A percentile compares a stretch with the other conserved stretches of the same genome.
Conservation (phyloP, 495 filamentous ascomycete species). For the Viridothelium virens region DNA sequence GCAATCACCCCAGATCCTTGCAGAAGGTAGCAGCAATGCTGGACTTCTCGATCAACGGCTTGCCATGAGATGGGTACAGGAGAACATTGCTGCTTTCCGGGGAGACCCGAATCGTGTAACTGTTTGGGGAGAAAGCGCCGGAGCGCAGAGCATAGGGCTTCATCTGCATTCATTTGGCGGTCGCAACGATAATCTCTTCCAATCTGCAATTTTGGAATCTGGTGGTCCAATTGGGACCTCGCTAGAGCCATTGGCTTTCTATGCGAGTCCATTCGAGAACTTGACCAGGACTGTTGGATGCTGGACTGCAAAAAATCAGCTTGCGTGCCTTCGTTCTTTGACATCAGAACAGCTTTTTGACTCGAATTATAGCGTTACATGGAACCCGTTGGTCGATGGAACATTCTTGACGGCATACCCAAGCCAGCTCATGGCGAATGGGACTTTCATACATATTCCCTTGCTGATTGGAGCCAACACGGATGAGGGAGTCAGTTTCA, state of each 20-base stretch:
- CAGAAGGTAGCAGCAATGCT: conserved; percentile 22
- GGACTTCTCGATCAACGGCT: conserved; percentile 23
- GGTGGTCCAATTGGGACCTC: conserved; percentile 38
- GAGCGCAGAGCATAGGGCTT: conserved; percentile 46
- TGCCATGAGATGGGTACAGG: conserved; percentile 20
- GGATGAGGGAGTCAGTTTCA: conserved; percentile 45
- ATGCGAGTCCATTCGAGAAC: conserved; percentile 38
- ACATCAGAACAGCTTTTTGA: conserved; percentile 40
- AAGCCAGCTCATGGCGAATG: conserved; percentile 25
- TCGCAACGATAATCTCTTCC: conserved; percentile 22
- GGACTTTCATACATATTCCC: conserved; percentile 20
- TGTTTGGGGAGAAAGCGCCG: conserved; percentile 40
- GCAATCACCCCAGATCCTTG: conserved; percentile 21
- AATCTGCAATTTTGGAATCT: conserved; percentile 30
- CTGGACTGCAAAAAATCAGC: conserved; percentile 15
- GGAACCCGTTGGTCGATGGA: conserved; percentile 42
- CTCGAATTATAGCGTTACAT: conserved; percentile 34
- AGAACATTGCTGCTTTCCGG: conserved; percentile 49
- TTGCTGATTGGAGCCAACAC: conserved; percentile 33
- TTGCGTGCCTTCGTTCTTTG: conserved; percentile 27
- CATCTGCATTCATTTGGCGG: conserved; percentile 33
- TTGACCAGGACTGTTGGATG: conserved; percentile 31
- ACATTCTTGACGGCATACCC: conserved; percentile 42
- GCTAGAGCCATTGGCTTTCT: conserved; percentile 34
- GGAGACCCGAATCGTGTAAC: conserved; percentile 39